Percentiles rank a stretch among this genome's conserved stretches.
phyloP scores from a whole-genome alignment of 75 land plant genomes.

The Pinus tabuliformis region DNA sequence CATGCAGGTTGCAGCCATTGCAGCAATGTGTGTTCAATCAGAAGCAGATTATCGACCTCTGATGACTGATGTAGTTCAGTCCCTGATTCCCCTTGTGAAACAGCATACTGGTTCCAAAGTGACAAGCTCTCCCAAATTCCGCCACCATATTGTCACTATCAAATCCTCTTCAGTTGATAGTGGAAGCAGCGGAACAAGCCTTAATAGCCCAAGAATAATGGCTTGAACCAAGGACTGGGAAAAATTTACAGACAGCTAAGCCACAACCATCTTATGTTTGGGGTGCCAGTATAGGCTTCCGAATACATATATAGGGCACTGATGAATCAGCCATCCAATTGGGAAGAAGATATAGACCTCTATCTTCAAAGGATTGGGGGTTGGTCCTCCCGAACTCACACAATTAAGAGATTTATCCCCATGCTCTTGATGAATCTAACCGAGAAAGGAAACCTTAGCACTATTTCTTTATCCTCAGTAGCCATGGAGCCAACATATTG shows the following conservation, averaged over 20 bases:
- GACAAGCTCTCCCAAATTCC: conserved; percentile 20
- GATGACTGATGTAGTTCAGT: conserved; percentile 90
- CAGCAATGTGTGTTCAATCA: conserved; percentile 83
- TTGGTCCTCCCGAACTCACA: not conserved
- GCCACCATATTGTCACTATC: conserved; percentile 18
- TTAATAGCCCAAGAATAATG: not conserved
- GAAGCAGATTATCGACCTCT: conserved; percentile 85
- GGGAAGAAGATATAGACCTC: not conserved
- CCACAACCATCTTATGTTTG: conserved; percentile 5
- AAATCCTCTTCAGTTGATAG: conserved; percentile 23
- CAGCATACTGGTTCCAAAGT: conserved; percentile 8
- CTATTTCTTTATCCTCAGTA: not conserved
- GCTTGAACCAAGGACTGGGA: not conserved
- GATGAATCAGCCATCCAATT: not conserved
- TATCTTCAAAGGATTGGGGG: not conserved
- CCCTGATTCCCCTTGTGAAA: conserved; percentile 67
- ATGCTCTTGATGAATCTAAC: not conserved
- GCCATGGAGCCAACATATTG: not conserved
- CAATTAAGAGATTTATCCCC: not conserved
- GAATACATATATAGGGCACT: not conserved
- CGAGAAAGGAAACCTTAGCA: not conserved
- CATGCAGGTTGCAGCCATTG: conserved; percentile 74
- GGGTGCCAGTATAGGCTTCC: not conserved
- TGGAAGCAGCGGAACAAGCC: conserved; percentile 19
- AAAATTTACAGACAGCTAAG: not conserved